phyloP scores from a whole-genome alignment of 371 early-diverging fungal genomes.

The Dinochytrium kinnereticum region DNA sequence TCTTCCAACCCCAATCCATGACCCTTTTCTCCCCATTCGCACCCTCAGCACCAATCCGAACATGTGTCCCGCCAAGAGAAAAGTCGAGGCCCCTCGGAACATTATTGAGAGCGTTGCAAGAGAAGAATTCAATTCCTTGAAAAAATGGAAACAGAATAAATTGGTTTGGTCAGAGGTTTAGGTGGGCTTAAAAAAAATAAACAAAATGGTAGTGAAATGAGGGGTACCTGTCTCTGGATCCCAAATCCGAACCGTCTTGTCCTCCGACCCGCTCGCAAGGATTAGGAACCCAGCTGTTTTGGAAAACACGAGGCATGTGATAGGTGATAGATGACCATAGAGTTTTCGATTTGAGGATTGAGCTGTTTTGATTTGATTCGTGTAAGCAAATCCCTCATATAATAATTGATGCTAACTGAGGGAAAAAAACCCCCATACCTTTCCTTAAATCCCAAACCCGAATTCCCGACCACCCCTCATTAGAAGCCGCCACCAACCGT shows the following conservation, averaged over 20 bases:
- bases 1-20: not conserved
- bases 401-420: not conserved
- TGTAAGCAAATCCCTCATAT: not conserved
- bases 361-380: not conserved
- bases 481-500: not conserved
- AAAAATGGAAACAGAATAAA: not conserved
- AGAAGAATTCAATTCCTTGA: slow-evolving; percentile 7
- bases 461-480: not conserved
- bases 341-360: not conserved
- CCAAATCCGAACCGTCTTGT: slow-evolving; percentile 4
- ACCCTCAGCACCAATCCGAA: not conserved
- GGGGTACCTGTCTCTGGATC: slow-evolving; percentile 1
- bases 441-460: not conserved
- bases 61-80: slow-evolving; percentile 7
- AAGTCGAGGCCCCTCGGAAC: not conserved
- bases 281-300: not conserved
- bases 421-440: not conserved
- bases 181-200: not conserved
- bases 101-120: not conserved
- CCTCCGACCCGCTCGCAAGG: not conserved
- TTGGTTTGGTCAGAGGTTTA: too few relatives aligned
- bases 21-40: not conserved
- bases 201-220: not conserved
- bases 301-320: not conserved
- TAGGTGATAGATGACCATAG: not conserved